Evolutionary conservation across 2,329 filamentous ascomycete species (phyloP), one percentile per base, ranked within the genome.

Genomic region (Apiospora koreana): DNA sequence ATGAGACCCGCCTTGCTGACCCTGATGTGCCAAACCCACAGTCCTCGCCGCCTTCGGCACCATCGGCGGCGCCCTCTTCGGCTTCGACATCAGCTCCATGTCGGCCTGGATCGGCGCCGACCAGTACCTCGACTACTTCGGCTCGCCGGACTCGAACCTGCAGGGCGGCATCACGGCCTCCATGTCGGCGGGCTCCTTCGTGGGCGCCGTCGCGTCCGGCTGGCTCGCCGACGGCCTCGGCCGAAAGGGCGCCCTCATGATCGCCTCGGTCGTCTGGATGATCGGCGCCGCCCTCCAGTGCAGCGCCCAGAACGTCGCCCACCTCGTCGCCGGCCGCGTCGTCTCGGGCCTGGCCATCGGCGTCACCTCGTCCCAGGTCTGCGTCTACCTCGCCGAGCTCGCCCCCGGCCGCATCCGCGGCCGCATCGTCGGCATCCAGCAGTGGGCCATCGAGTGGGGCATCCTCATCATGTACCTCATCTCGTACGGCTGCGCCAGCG

Each of bases 381-480:
- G 89, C 2, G 89, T 92, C 38, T 92, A 92, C 75, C 86, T 92
- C 23, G 86, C 88, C n/a, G 90, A 92, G 76, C 82, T 92, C 21
- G 87, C 90, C 14, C 88, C 87, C 38, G 85, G 86, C 1, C 75
- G 80, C 45, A 84, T 81, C 66, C 85, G 90, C 70, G 91, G 91
- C 18, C 86, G 89, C 65, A 83, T 94, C 46, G 90, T 94, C 9
- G 90, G 90, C 64, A 86, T 88, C 43, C 91, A 94, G 78, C 91
- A 94, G 78, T 92, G 90, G 85, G 89, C 91, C 28, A 93, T 94
- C 73, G 92, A 91, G 70, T 92, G 71, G 71, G 72, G 87, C 71
- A 91, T 91, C 71, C 76, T 91, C 70, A 89, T 91, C 80, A 91
- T 91, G 88, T 91, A 90, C 82, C 89, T 88, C 77, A 86, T 92